Evolutionary conservation across 129 eudicot genomes (phyloP).

Genomic region (Lactuca saligna): DNA sequence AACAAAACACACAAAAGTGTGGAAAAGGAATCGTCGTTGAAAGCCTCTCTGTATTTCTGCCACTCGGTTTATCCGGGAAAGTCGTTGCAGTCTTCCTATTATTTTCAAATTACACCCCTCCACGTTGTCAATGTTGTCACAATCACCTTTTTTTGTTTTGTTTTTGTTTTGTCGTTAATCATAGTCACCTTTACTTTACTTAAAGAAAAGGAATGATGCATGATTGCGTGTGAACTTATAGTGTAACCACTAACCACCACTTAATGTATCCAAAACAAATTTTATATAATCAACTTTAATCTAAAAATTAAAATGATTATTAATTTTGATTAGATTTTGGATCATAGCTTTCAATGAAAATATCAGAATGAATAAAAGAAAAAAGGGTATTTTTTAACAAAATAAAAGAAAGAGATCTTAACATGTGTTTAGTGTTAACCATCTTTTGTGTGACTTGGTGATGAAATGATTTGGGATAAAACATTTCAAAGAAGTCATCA

Average conservation of each 20-base stretch:
- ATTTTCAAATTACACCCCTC: slow-evolving; percentile 9
- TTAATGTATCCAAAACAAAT: neutral
- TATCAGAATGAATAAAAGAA: no score
- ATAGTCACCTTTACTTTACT: neutral
- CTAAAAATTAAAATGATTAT: no score
- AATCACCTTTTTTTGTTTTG: slow-evolving; percentile 9
- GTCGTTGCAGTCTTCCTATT: slow-evolving; percentile 23
- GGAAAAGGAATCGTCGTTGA: slow-evolving; percentile 17
- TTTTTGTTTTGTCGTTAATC: neutral
- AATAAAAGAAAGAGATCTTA: no score
- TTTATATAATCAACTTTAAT: neutral
- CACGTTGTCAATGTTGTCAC: neutral
- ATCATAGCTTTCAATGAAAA: no score
- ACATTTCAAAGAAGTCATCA: no score
- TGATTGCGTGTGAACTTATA: slow-evolving; percentile 13
- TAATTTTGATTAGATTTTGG: no score
- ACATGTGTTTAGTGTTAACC: no score
- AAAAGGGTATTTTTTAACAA: no score
- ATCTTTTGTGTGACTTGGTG: no score
- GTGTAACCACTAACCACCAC: neutral
- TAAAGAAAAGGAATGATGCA: neutral
- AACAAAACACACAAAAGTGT: slow-evolving; percentile 2
- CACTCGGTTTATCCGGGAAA: slow-evolving; percentile 37
- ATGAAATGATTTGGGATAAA: no score
- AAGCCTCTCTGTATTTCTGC: slow-evolving; percentile 17